phyloP scores from a whole-genome alignment of 148 eudicot genomes.

The Vaccinium myrtillus region DNA sequence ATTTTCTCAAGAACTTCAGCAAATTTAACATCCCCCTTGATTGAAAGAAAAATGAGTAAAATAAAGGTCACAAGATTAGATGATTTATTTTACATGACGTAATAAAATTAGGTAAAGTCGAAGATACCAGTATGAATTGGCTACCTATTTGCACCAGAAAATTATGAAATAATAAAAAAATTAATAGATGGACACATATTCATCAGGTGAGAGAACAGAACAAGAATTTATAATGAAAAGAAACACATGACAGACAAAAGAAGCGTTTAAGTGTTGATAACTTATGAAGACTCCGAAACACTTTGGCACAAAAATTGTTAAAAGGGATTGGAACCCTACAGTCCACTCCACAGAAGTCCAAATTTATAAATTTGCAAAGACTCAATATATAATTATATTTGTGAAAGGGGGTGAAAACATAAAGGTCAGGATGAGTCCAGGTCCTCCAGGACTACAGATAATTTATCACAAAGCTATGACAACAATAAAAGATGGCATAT shows the following conservation, averaged over 20 bases:
- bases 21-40: conserved; percentile 93
- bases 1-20: conserved; percentile 97
- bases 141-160: conserved; percentile 1
- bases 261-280: neutral
- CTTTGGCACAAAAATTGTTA: neutral
- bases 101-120: neutral
- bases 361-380: neutral
- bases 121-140: neutral
- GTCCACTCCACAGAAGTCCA: neutral
- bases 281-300: neutral
- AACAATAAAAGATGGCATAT: neutral
- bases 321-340: neutral
- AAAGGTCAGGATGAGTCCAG: neutral
- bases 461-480: neutral
- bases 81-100: neutral
- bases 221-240: neutral
- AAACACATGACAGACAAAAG: neutral
- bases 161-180: neutral
- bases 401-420: neutral
- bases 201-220: neutral
- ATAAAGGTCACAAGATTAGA: neutral
- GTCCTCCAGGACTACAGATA: neutral
- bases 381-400: neutral
- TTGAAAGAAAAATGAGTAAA: conserved; percentile 13
- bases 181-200: neutral